Base-by-base conservation (phyloP, 495 filamentous ascomycete genomes). In the Penicillium coprophilum region DNA sequence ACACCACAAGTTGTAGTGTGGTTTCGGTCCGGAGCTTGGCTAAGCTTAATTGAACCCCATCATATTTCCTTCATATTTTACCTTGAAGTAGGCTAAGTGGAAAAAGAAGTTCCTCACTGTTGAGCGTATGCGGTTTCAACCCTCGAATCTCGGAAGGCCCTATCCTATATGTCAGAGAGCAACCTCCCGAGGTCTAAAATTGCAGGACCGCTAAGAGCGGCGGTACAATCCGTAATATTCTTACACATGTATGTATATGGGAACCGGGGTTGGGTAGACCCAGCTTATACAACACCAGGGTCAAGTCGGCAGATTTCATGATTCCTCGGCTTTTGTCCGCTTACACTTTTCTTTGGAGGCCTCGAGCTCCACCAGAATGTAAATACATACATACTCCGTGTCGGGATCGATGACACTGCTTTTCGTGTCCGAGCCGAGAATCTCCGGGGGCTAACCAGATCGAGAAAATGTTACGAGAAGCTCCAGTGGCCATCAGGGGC, bases 401-500 rank as follows among this genome's bases (percentile, higher is more conserved):
- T 53, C 60, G 50, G 51, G 43, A 44, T 10, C 15, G 40, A 36
- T 46, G 31, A 30, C 38, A 43, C 20, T 17, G 12, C 21, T 57
- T 58, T 38, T 40, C 46, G 23, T 56, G 9, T 36, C 32, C 21
- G n/a, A 24, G 46, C 62, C 62, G 62, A 65, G 32, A 59, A 48
- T 53, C 52, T 24, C 60, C 60, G 60, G 49, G 53, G 64, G 38
- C 62, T 61, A 59, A 62, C 65, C 59, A 50, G 32, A 63, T 55
- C 40, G 38, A 57, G 59, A 13, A 20, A 1, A 27, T 12, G 0
- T 4, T 47, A 47, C 45, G 17, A 17, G 0, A 1, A 1, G 2
- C 11, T 6, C 6, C 11, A 47, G 45, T 13, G 45, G 5, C 45
- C 45, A 31, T 12, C 1, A 19, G n/a, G 19, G n/a, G 19, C 27